phyloP scores from a whole-genome alignment of 1,284 basidiomycete genomes.

The Cystobasidiaceae sp. region DNA sequence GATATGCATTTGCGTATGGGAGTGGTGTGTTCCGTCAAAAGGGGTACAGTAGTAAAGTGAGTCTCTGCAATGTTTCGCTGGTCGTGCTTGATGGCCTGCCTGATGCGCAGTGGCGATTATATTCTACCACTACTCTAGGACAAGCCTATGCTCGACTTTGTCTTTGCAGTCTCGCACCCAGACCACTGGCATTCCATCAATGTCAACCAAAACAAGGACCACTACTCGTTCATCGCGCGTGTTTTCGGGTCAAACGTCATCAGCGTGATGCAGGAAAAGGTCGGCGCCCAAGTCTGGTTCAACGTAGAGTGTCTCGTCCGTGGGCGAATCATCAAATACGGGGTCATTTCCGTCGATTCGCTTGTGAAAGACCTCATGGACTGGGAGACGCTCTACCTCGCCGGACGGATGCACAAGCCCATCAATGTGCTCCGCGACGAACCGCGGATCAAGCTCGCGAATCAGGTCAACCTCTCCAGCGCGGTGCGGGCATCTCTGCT shows the following conservation, averaged over 20 bases:
- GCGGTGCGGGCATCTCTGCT: constrained; percentile 75
- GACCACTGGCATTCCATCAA: constrained; percentile 92
- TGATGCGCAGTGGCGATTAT: constrained; percentile 19
- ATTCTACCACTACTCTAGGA: constrained; percentile 30
- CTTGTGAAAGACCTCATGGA: constrained; percentile 83
- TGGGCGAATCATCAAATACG: constrained; percentile 91
- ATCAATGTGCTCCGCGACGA: constrained; percentile 71
- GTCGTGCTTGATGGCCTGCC: not conserved
- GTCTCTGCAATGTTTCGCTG: constrained; percentile 2
- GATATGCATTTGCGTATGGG: constrained; percentile 93
- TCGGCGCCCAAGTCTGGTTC: constrained; percentile 90
- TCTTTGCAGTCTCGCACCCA: constrained; percentile 88
- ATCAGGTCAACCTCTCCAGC: constrained; percentile 86
- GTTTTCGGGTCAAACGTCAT: constrained; percentile 72
- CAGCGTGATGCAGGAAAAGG: constrained; percentile 62
- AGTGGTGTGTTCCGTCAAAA: constrained; percentile 85
- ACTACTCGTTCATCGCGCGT: constrained; percentile 85
- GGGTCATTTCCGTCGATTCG: constrained; percentile 86
- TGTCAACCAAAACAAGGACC: constrained; percentile 77
- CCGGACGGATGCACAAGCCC: constrained; percentile 96
- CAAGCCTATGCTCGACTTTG: constrained; percentile 84
- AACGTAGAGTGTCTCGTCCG: constrained; percentile 80
- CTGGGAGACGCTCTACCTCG: constrained; percentile 90
- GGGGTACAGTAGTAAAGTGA: constrained; percentile 54
- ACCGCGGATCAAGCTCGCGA: constrained; percentile 79